Evolutionary conservation across 2,329 filamentous ascomycete genomes (phyloP), one percentile per base, ranked within the genome.

Genomic region (Cercospora sp.): DNA sequence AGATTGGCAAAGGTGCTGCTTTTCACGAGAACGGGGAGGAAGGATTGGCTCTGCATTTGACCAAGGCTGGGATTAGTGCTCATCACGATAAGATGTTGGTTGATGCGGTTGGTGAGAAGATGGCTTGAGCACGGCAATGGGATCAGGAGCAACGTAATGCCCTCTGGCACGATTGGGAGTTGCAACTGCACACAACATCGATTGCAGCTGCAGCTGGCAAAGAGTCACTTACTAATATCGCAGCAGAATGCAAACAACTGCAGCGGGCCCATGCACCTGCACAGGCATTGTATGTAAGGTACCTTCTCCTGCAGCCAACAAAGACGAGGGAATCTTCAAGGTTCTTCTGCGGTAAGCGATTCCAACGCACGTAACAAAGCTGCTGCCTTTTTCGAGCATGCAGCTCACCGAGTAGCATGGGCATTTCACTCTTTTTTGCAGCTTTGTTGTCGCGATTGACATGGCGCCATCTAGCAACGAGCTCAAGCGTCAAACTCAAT

Each of bases 11-110:
- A 66, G 85, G 85, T 0, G 81, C 85, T 66, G 83, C 82, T 5
- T 77, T 79, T 62, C 85, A 87, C 71, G 83, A 83, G 66, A 80
- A 82, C 6, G 84, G 84, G 2, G 84, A 87, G 63, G 82, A 86
- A 28, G 85, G 84, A 0, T 71, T 87, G 69, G 74, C 78, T 49
- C 77, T 80, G 58, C 80, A 81, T 74, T 66, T 81, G 70, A 81
- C 74, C 3, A 78, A 77, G 72, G 77, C 69, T 45, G 75, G 78
- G 9, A 72, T 76, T 2, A 59, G 55, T 59, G 6, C 28, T 21
- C 55, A 59, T 59, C 16, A 32, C 5, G 30, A 59, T 55, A 37
- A 32, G 32, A 30, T 32, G n/a, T 37, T 37, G 28, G 28, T 37
- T 32, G 32, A 59, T 21, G 28, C 3, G 3, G 9, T 59, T 21